A percentile compares a stretch with the other conserved stretches of the same genome.
These are phyloP conservation scores for Streptanthus diversifolius DNA, from an alignment of 345 rosid species.

Conservation along the genomic window DNA sequence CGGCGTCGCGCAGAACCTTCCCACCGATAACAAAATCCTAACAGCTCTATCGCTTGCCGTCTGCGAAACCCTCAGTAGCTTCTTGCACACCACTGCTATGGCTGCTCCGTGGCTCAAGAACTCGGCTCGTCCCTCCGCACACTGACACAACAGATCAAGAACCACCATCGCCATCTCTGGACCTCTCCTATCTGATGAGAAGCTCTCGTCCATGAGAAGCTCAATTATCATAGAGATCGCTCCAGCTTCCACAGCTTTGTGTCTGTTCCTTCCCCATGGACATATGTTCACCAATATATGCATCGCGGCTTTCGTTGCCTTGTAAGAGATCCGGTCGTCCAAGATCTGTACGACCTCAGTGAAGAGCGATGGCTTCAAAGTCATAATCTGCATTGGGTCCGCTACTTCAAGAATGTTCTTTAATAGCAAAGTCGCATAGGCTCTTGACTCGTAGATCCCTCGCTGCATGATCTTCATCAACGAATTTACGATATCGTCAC, in stretches of 20 bases:
- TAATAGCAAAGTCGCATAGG: slow-evolving; percentile 38
- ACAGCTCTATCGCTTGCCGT: slow-evolving; percentile 61
- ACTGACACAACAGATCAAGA: slow-evolving; percentile 55
- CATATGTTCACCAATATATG: slow-evolving; percentile 42
- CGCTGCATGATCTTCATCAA: slow-evolving; percentile 50
- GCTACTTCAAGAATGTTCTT: slow-evolving; percentile 49
- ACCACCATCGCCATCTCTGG: slow-evolving; percentile 49
- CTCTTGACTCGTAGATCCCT: slow-evolving; percentile 44
- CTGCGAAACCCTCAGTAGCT: slow-evolving; percentile 66
- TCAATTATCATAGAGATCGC: slow-evolving; percentile 50
- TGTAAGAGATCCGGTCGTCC: slow-evolving; percentile 50
- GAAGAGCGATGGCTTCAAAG: slow-evolving; percentile 39
- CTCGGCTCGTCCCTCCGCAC: slow-evolving; percentile 80
- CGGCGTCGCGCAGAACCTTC: slow-evolving; percentile 55
- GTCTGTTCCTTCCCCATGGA: slow-evolving; percentile 71
- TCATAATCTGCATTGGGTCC: slow-evolving; percentile 51
- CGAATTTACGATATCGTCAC: slow-evolving; percentile 43
- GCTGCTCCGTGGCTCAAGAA: slow-evolving; percentile 61
- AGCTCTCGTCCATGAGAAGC: slow-evolving; percentile 57
- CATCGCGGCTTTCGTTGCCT: slow-evolving; percentile 61
- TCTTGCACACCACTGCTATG: slow-evolving; percentile 68
- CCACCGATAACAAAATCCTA: slow-evolving; percentile 52
- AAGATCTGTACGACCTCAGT: slow-evolving; percentile 48
- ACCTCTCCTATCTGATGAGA: slow-evolving; percentile 42
- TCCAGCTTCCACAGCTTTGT: slow-evolving; percentile 60